Evolutionary conservation across 1,284 basidiomycete genomes (phyloP), one percentile per base, ranked within the genome.

Genomic region (Tilletia setariae): DNA sequence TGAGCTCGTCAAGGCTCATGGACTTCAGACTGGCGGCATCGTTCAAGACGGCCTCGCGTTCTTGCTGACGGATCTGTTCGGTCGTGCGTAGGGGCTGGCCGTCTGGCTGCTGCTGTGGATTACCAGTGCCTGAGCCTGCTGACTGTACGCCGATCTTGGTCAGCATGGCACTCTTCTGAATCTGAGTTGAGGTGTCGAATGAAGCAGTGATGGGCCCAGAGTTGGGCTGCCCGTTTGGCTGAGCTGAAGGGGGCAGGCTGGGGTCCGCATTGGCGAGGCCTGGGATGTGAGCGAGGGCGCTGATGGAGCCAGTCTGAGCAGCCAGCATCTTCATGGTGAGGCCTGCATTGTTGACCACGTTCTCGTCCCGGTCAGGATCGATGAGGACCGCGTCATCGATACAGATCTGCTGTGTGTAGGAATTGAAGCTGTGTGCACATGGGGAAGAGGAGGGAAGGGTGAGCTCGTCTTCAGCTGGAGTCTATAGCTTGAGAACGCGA

Each of bases 341-440:
- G 35, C 63, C 63, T 11, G 40, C 2, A 47, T 64, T 64, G 63
- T 64, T 64, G 63, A 64, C 16, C 23, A 64, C 63, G 44, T 64
- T 64, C 63, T 64, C 63, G n/a, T 35, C 32, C 13, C 63, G 63
- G 2, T 47, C 23, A 2, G 63, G 63, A 25, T 64, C 63, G 19
- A 64, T 44, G 19, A 64, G 16, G n/a, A 64, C 63, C 42, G 63
- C 63, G 28, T 64, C 63, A 42, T 64, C 63, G 35, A 64, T 64
- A 25, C 63, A 64, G 42, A 64, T 64, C 63, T 64, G 63, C 63
- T 64, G 63, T 11, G 63, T 64, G 63, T 64, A 64, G 35, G 63
- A 64, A 19, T 64, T 64, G 63, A 64, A 64, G 21, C 62, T 63
- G 62, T 23, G 46, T 49, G 16, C 7, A 4, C 19, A 49, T 9